A percentile compares a stretch with the other conserved stretches of the same genome.
phyloP scores from a whole-genome alignment of 441 rosid species.

The Eutrema salsugineum region DNA sequence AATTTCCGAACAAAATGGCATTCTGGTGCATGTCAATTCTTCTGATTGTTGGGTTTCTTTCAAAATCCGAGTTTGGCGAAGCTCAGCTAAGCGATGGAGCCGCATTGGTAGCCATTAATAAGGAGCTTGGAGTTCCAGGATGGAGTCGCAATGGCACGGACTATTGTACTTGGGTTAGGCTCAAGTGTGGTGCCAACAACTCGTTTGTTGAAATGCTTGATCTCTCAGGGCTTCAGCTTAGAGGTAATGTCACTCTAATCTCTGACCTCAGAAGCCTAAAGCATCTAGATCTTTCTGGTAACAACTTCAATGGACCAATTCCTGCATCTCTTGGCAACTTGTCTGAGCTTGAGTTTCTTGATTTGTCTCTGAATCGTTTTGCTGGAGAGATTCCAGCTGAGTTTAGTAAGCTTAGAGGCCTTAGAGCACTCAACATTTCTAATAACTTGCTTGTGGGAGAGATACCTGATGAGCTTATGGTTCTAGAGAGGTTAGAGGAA shows the following conservation, averaged over 20 bases:
- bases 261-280: conserved; percentile 70
- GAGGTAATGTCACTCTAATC: conserved; percentile 67
- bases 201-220: conserved; percentile 67
- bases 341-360: conserved; percentile 79
- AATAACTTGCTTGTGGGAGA: conserved; percentile 70
- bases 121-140: conserved; percentile 71
- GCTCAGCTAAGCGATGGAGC: conserved; percentile 54
- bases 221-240: conserved; percentile 75
- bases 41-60: conserved; percentile 51
- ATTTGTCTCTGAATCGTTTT: conserved; percentile 85
- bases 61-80: conserved; percentile 40
- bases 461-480: conserved; percentile 63
- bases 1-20: conserved; percentile 36
- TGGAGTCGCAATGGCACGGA: conserved; percentile 70
- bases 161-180: conserved; percentile 79
- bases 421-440: conserved; percentile 71
- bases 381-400: conserved; percentile 62
- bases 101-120: conserved; percentile 59
- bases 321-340: conserved; percentile 74
- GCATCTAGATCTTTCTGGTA: conserved; percentile 82
- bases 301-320: conserved; percentile 61
- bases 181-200: conserved; percentile 57
- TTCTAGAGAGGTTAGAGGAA: conserved; percentile 61
- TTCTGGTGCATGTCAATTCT: conserved; percentile 37
- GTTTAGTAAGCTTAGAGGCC: conserved; percentile 59